A percentile compares a stretch with the other conserved stretches of the same genome.
These are phyloP conservation scores for Lentinus tigrinus DNA, from an alignment of 768 basidiomycete genomes.

Conservation along the genomic window DNA sequence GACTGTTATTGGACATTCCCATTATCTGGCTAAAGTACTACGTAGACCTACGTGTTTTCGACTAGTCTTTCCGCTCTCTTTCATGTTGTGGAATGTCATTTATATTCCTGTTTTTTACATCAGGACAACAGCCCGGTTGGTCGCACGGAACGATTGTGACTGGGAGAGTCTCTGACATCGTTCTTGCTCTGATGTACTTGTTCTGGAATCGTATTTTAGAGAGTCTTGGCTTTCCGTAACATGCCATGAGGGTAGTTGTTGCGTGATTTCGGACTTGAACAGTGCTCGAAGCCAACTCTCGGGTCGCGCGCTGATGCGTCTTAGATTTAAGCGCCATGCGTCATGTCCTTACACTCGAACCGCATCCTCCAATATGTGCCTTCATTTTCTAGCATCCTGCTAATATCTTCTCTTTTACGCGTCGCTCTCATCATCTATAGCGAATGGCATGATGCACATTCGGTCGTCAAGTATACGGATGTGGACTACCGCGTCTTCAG, in stretches of 20 bases:
- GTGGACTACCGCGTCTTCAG: constrained; percentile 95
- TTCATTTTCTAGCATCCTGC: constrained; percentile 54
- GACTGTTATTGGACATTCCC: not conserved
- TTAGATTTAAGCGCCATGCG: not conserved
- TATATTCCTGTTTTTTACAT: not conserved
- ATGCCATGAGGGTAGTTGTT: no score
- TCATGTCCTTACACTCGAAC: constrained; percentile 14
- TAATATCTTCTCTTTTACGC: constrained; percentile 57
- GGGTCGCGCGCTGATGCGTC: not conserved
- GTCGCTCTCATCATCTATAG: constrained; percentile 77
- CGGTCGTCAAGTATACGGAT: constrained; percentile 94
- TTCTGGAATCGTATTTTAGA: not conserved
- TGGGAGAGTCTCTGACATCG: no score
- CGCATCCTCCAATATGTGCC: constrained; percentile 18
- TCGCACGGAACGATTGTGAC: not conserved
- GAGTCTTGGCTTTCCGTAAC: not conserved
- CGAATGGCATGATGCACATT: constrained; percentile 85
- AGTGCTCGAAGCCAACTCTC: no score
- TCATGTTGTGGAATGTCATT: constrained; percentile 23
- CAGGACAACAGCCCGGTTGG: no score
- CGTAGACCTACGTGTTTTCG: constrained; percentile 20
- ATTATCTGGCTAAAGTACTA: constrained; percentile 6
- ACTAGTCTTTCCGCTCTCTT: constrained; percentile 16
- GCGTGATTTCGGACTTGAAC: no score
- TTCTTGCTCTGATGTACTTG: no score